Conservation (phyloP, 2,329 filamentous ascomycete genomes). For the Zymoseptoria passerinii region DNA sequence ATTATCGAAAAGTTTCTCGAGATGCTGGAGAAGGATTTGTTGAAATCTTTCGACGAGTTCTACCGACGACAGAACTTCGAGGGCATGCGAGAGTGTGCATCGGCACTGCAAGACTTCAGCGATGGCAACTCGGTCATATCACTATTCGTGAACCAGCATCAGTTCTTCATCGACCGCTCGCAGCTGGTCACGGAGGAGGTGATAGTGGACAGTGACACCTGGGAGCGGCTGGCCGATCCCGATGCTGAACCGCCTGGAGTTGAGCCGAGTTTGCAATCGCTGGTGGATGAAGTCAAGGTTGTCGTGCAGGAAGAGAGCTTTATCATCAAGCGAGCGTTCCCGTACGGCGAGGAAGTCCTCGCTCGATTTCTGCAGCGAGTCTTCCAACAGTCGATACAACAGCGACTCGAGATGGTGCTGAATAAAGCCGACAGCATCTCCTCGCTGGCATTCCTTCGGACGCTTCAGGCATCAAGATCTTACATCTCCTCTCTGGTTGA, state of each 20-base stretch:
- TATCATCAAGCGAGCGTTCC: slow-evolving; percentile 93
- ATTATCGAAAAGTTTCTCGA: slow-evolving; percentile 96
- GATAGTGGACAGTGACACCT: slow-evolving; percentile 59
- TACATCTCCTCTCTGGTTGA: slow-evolving; percentile 85
- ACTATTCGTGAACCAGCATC: slow-evolving; percentile 95
- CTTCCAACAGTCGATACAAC: slow-evolving; percentile 97
- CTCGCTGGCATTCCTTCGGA: slow-evolving; percentile 81
- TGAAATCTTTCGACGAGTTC: slow-evolving; percentile 96
- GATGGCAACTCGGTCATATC: slow-evolving; percentile 92
- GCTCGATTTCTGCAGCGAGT: slow-evolving; percentile 89
- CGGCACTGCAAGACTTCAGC: slow-evolving; percentile 90
- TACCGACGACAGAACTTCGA: slow-evolving; percentile 93
- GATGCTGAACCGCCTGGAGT: slow-evolving; percentile 86
- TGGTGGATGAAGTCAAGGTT: slow-evolving; percentile 88
- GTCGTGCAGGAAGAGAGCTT: slow-evolving; percentile 96
- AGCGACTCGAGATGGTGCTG: slow-evolving; percentile 87
- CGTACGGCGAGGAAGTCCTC: slow-evolving; percentile 89
- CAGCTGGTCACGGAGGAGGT: slow-evolving; percentile 86
- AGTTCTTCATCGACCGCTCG: slow-evolving; percentile 96
- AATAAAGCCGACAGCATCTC: slow-evolving; percentile 92
- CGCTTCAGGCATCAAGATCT: slow-evolving; percentile 78
- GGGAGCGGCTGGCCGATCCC: slow-evolving; percentile 89
- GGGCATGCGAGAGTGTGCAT: slow-evolving; percentile 95
- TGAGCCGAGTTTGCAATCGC: slow-evolving; percentile 81
- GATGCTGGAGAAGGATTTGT: slow-evolving; percentile 84